These are phyloP conservation scores for Priceomyces melissophilus DNA, from an alignment of 805 yeast species.

Conservation along the genomic window DNA sequence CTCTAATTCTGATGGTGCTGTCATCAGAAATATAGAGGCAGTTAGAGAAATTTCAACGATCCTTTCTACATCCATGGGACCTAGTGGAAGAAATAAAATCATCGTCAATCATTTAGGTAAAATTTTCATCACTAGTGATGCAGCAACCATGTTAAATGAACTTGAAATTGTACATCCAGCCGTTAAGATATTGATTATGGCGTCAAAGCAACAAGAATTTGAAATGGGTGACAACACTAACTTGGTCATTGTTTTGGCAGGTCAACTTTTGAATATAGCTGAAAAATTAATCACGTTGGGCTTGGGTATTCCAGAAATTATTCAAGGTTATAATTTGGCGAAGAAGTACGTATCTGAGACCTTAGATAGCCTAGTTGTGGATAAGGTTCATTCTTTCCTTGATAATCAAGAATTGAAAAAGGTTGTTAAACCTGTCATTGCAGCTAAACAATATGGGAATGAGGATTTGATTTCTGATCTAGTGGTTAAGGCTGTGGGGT, in stretches of 20 bases:
- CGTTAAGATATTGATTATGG: slow-evolving; percentile 92
- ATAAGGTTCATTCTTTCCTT: slow-evolving; percentile 55
- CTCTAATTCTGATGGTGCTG: slow-evolving; percentile 90
- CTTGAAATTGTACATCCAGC: slow-evolving; percentile 96
- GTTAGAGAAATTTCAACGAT: slow-evolving; percentile 89
- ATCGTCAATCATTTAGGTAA: slow-evolving; percentile 85
- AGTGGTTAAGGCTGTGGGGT: slow-evolving; percentile 80
- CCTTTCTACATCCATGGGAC: slow-evolving; percentile 94
- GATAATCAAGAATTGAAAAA: slow-evolving; percentile 58
- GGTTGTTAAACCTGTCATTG: slow-evolving; percentile 80
- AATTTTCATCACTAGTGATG: slow-evolving; percentile 89
- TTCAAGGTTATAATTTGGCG: slow-evolving; percentile 92
- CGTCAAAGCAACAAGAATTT: slow-evolving; percentile 92
- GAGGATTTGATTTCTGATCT: slow-evolving; percentile 75
- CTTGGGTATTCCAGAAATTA: slow-evolving; percentile 85
- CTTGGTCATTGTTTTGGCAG: slow-evolving; percentile 86
- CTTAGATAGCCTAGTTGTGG: slow-evolving; percentile 63
- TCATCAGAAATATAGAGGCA: slow-evolving; percentile 87
- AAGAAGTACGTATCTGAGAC: slow-evolving; percentile 66
- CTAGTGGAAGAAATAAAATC: slow-evolving; percentile 95
- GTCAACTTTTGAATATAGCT: slow-evolving; percentile 82
- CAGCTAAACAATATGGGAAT: slow-evolving; percentile 89
- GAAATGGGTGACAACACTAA: slow-evolving; percentile 98
- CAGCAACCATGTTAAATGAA: slow-evolving; percentile 95
- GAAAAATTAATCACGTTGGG: slow-evolving; percentile 84